phyloP scores from a whole-genome alignment of 108 stramenopile species.

The Skeletonema costatum region DNA sequence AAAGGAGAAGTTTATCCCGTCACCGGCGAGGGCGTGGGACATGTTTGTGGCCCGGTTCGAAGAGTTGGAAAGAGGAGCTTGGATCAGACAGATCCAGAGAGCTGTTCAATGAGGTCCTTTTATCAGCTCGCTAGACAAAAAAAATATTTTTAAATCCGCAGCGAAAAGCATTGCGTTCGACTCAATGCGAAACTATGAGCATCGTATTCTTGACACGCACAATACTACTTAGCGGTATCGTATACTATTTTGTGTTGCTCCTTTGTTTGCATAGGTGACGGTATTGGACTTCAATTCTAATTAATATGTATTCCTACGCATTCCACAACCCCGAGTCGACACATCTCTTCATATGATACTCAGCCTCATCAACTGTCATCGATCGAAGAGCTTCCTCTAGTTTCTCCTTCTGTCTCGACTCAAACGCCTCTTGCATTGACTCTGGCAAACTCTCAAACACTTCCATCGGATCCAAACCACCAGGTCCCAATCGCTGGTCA shows the following conservation, averaged over 20 bases:
- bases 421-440: constrained; percentile 94
- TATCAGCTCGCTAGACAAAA: too few relatives aligned
- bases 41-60: background rate
- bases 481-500: constrained; percentile 92
- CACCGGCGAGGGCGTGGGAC: constrained; percentile 56
- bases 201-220: too few relatives aligned
- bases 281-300: too few relatives aligned
- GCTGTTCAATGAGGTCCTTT: too few relatives aligned
- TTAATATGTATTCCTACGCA: constrained; percentile 14
- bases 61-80: background rate
- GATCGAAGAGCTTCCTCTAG: constrained; percentile 78
- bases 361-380: constrained; percentile 85
- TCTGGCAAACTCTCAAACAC: constrained; percentile 90
- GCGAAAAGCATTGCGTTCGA: too few relatives aligned
- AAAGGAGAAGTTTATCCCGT: constrained; percentile 75
- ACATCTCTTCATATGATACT: constrained; percentile 96
- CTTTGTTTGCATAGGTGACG: too few relatives aligned
- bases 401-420: constrained; percentile 80
- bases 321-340: constrained; percentile 94
- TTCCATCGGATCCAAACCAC: constrained; percentile 96
- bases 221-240: too few relatives aligned
- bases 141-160: too few relatives aligned
- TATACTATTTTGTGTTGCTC: too few relatives aligned
- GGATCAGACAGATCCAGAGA: too few relatives aligned
- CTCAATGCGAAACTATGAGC: too few relatives aligned